Evolutionary conservation across 345 rosid genomes (phyloP).

Genomic region (Hibiscus mutabilis): DNA sequence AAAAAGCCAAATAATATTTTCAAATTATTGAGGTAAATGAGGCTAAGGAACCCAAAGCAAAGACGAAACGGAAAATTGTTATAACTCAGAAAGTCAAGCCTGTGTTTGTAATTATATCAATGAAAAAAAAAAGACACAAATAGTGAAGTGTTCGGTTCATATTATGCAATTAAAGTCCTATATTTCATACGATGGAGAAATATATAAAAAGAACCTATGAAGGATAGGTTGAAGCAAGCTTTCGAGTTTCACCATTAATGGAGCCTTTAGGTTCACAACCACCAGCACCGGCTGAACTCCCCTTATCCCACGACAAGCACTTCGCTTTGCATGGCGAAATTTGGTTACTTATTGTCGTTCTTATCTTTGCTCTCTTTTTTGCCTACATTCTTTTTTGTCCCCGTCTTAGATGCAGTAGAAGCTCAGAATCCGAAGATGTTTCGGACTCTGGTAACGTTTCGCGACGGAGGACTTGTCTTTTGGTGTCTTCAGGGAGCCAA

Average conservation of each 20-base stretch:
- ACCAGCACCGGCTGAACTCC: not conserved
- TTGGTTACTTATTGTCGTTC: not conserved
- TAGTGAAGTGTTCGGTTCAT: not conserved
- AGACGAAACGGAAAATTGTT: not conserved
- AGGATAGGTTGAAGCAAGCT: not conserved
- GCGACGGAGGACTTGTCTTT: not conserved
- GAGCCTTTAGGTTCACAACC: not conserved
- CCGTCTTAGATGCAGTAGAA: not conserved
- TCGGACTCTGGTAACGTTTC: not conserved
- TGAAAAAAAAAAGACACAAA: not conserved
- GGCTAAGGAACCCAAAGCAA: not conserved
- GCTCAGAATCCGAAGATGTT: not conserved
- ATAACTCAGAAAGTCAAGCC: no score
- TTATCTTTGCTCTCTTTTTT: not conserved
- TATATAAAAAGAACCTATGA: not conserved
- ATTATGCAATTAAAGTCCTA: constrained; percentile 3
- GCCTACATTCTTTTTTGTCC: not conserved
- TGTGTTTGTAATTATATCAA: no score
- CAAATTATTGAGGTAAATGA: not conserved
- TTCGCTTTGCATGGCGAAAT: constrained; percentile 14
- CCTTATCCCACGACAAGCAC: not conserved
- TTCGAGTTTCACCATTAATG: not conserved
- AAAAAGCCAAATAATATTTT: not conserved
- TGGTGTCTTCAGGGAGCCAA: not conserved
- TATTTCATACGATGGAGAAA: not conserved